Evolutionary conservation across 2,329 filamentous ascomycete genomes (phyloP), one percentile per base, ranked within the genome.

Genomic region (Macrophomina pseudophaseolina): DNA sequence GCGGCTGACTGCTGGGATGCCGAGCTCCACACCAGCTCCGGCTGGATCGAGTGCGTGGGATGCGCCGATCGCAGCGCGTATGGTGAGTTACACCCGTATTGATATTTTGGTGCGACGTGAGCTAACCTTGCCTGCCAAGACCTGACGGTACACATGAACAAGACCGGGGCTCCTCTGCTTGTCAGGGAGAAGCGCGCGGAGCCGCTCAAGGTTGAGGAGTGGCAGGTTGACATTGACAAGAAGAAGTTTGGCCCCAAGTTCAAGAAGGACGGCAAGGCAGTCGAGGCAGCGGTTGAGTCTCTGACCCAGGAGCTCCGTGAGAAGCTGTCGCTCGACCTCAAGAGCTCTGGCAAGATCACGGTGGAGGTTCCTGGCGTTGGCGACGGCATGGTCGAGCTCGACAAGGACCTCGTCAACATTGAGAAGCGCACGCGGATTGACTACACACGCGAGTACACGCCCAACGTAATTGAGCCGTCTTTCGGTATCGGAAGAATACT

Each of bases 31-130:
- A 98, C 92, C 67, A 94, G 91, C 69, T 94, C 94, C 74, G 95
- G 95, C 78, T 99, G 95, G 95, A 92, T 98, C 70, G 95, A 99
- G 84, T 98, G 94, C 79, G 94, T 98, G 74, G 95, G 95, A 69
- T 98, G 95, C 79, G 95, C 95, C 68, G 94, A 97, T 78, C 89
- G 95, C 74, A 97, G 92, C 77, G 95, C 95, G 23, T 99, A 97
- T 79, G 95, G 99, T 80, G 38, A 35, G 65, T 66, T 58, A 49
- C 51, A 66, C 52, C 53, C 52, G 42, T 38, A 35, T 80, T 98
- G 78, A 91, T 88, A 42, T 94, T 97, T 9, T 95, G 98, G 58
- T 81, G 90, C 91, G 76, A 98, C 95, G 38, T 93, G 93, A 67
- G 89, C 91, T 14, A 53, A 66, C 38, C 23, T 16, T 54, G 56